A percentile compares a stretch with the other conserved stretches of the same genome.
phyloP scores from a whole-genome alignment of 2,329 filamentous ascomycete species.

The Cucurbitaria berberidis region DNA sequence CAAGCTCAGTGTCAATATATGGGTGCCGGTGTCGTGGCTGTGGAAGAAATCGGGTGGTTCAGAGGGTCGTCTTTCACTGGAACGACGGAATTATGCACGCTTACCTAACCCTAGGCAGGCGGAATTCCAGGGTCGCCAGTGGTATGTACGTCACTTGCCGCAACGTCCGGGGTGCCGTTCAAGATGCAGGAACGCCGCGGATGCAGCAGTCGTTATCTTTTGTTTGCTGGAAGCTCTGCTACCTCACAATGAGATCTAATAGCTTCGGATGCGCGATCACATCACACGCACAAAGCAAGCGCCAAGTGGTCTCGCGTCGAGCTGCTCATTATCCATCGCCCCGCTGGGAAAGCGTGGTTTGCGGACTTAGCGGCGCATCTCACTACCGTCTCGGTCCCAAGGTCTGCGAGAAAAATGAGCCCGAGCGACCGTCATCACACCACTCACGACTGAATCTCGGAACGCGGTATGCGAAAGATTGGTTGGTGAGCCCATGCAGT shows the following conservation, averaged over 20 bases:
- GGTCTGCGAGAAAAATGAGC: constrained; percentile 1
- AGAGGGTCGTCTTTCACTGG: constrained; percentile 8
- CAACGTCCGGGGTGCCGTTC: background rate
- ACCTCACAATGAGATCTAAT: no score
- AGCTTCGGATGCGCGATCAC: no score
- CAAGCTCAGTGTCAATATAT: constrained; percentile 12
- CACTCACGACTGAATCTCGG: background rate
- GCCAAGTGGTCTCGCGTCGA: constrained; percentile 16
- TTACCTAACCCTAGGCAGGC: constrained; percentile 4
- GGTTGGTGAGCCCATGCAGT: background rate
- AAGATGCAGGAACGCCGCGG: constrained; percentile 13
- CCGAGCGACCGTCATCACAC: background rate
- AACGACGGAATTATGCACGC: constrained; percentile 14
- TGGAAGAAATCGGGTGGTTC: constrained; percentile 18
- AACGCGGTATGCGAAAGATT: background rate
- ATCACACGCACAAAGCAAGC: constrained; percentile 10
- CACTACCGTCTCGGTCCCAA: constrained; percentile 24
- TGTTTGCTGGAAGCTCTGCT: no score
- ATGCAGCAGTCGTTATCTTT: background rate
- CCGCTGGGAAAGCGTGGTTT: constrained; percentile 18
- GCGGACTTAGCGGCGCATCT: constrained; percentile 16
- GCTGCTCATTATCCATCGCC: constrained; percentile 16
- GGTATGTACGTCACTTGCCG: constrained; percentile 12
- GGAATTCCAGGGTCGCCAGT: constrained; percentile 8
- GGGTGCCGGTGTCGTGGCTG: constrained; percentile 11